Evolutionary conservation across 164 flowering plant genomes (phyloP), one percentile per base, ranked within the genome.

Genomic region (Saururus chinensis): DNA sequence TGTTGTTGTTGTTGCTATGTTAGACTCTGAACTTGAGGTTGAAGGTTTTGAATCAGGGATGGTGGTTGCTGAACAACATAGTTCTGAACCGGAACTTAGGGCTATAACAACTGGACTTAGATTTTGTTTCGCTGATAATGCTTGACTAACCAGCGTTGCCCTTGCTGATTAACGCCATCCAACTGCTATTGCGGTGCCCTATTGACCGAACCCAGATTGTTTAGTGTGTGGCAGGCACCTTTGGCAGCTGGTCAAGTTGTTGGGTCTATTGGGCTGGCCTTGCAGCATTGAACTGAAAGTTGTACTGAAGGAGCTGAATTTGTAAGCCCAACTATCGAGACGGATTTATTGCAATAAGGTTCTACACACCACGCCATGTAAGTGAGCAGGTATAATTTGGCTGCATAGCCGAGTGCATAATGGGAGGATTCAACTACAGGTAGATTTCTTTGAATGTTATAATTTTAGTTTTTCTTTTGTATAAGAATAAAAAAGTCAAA

Each of bases 351-450:
- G 80, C 81, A 57, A 79, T 70, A 57, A 75, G 66, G 64, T 78
- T 84, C 68, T 80, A 85, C 42, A 82, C 63, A 60, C 77, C 71
- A 19, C 86, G 65, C 7, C 80, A 76, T 9, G 85, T 42, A 22
- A 83, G 66, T 17, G 88, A 67, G 19, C 74, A 78, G 73, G 76
- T 53, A 60, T 78, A 88, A 65, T 82, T 86, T 19, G 86, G 73
- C 67, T 84, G 96, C 57, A 84, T 70, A 40, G 61, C 41, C 40
- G 91, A 60, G 71, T 81, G 82, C 11, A 71, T 63, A 17, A 82
- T 56, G 16, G 87, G 64, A 57, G 89, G 71, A 66, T 78, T 86
- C 61, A 85, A 92, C 71, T 87, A 95, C 97, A 93, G 84, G 80
- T 73, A n/a, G n/a, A n/a, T n/a, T n/a, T n/a, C n/a, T n/a, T n/a